These are phyloP conservation scores for Sarocladium brachiariae DNA, from an alignment of 2,329 filamentous ascomycete genomes.

Conservation along the genomic window DNA sequence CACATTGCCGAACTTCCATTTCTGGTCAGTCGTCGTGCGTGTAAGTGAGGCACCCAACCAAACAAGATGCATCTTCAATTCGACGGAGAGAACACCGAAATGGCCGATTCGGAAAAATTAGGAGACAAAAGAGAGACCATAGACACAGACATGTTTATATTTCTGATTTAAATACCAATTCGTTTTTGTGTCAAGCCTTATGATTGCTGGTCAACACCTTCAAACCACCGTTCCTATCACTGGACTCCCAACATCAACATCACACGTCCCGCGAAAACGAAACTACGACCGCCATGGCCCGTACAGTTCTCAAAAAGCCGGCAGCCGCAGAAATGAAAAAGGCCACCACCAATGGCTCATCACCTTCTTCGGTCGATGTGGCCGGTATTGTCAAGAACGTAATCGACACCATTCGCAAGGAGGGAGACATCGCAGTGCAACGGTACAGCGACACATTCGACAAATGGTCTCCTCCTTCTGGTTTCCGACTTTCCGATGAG, in stretches of 20 bases:
- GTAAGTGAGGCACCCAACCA: neutral
- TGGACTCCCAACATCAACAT: no score
- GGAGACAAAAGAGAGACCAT: no score
- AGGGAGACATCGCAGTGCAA: conserved; percentile 42
- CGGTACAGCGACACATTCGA: conserved; percentile 46
- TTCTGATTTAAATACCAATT: no score
- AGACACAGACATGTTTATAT: no score
- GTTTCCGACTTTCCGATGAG: conserved; percentile 37
- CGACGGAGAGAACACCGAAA: no score
- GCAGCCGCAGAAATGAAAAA: neutral
- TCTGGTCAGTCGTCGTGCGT: neutral
- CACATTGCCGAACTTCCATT: neutral
- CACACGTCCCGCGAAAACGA: no score
- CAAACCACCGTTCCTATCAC: no score
- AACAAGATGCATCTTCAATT: no score
- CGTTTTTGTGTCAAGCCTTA: no score
- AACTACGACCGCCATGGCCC: neutral
- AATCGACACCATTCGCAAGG: conserved; percentile 37
- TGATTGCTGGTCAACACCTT: no score
- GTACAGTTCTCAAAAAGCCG: neutral
- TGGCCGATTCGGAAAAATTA: no score
- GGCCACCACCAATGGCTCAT: conserved; percentile 1
- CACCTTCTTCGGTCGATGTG: conserved; percentile 18
- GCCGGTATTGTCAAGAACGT: conserved; percentile 37
- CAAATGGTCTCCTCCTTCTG: conserved; percentile 39